Conservation (phyloP, 2,329 filamentous ascomycete species). For the Chaetomium globosum region DNA sequence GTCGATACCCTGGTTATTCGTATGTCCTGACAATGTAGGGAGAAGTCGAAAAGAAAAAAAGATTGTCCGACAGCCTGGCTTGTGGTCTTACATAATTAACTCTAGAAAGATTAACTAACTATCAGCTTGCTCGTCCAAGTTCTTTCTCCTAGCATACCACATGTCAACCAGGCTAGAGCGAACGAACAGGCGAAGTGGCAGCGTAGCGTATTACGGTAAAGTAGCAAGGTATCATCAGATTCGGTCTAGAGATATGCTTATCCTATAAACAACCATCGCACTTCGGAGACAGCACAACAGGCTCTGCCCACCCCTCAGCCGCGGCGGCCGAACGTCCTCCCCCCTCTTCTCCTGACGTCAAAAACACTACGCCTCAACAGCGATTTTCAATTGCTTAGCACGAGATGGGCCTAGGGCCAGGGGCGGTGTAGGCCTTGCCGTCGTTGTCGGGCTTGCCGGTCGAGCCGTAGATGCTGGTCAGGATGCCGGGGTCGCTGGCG, state of each 20-base stretch:
- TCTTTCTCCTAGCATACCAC: background rate
- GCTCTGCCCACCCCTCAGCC: background rate
- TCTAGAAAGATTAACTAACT: background rate
- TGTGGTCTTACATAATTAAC: no score
- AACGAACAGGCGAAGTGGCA: background rate
- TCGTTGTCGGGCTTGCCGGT: constrained; percentile 48
- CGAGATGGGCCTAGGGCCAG: constrained; percentile 43
- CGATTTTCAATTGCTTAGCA: constrained; percentile 37
- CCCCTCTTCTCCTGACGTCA: background rate
- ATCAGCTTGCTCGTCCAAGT: background rate
- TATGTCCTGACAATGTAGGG: no score
- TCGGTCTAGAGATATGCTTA: background rate
- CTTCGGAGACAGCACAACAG: background rate
- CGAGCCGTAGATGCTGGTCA: constrained; percentile 52
- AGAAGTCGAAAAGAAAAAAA: no score
- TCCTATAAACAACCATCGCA: background rate
- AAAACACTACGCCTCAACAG: background rate
- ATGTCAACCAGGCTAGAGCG: background rate
- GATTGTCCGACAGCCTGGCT: no score
- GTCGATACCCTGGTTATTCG: no score
- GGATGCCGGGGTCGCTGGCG: constrained; percentile 49
- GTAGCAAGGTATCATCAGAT: background rate
- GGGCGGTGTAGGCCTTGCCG: constrained; percentile 46
- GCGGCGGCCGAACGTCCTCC: background rate
- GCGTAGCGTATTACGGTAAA: background rate